phyloP scores from a whole-genome alignment of 2,329 filamentous ascomycete species.

The Coniochaeta hoffmannii region DNA sequence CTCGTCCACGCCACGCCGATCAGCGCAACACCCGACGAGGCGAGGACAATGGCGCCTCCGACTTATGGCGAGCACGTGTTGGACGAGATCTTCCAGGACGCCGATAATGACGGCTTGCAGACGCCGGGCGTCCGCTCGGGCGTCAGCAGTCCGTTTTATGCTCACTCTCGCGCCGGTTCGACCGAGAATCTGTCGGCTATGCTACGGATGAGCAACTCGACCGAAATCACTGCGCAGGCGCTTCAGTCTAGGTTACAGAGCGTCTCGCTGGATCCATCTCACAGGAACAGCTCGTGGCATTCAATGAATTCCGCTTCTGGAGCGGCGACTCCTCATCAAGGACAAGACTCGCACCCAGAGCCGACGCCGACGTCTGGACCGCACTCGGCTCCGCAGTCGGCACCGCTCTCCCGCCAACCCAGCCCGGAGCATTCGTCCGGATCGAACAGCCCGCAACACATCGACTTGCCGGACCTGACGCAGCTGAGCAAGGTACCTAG shows the following conservation, averaged over 20 bases:
- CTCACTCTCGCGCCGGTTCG: slow-evolving; percentile 66
- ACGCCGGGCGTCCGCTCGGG: slow-evolving; percentile 65
- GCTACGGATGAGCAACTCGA: slow-evolving; percentile 29
- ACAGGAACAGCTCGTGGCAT: slow-evolving; percentile 37
- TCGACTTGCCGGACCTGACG: slow-evolving; percentile 51
- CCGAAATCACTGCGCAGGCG: slow-evolving; percentile 40
- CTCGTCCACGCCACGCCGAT: slow-evolving; percentile 53
- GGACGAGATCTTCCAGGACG: slow-evolving; percentile 83
- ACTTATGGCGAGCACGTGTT: slow-evolving; percentile 86
- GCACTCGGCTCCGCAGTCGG: slow-evolving; percentile 29
- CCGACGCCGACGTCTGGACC: slow-evolving; percentile 37
- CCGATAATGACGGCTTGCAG: slow-evolving; percentile 75
- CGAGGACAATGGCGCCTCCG: slow-evolving; percentile 71
- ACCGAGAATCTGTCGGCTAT: slow-evolving; percentile 68
- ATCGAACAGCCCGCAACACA: slow-evolving; percentile 47
- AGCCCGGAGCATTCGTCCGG: slow-evolving; percentile 45
- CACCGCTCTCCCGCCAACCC: slow-evolving; percentile 43
- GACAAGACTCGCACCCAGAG: slow-evolving; percentile 24
- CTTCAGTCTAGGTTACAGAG: slow-evolving; percentile 63
- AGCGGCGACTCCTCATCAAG: slow-evolving; percentile 30
- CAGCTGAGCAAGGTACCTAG: slow-evolving; percentile 68
- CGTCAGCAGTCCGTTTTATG: slow-evolving; percentile 74
- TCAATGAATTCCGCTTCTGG: slow-evolving; percentile 35
- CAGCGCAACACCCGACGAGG: slow-evolving; percentile 42
- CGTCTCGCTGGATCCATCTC: slow-evolving; percentile 46